These are phyloP conservation scores for Candida morakotiae DNA, from an alignment of 805 yeast genomes.

Conservation along the genomic window DNA sequence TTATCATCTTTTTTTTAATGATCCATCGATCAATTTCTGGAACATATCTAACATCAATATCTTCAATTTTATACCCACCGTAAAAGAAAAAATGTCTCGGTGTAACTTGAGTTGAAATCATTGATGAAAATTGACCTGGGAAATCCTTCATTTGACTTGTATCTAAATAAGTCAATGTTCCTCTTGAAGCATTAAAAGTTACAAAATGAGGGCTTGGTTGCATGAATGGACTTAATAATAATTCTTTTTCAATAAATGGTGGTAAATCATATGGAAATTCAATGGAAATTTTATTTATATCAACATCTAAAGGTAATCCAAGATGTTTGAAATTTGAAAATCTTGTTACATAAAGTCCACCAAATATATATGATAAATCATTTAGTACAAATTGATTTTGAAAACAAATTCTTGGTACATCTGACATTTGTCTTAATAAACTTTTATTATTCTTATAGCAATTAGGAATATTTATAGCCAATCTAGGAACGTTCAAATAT, in stretches of 20 bases:
- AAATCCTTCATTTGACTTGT: constrained; percentile 12
- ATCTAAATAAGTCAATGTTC: constrained; percentile 26
- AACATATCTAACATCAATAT: constrained; percentile 19
- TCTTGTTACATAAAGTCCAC: constrained; percentile 26
- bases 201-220: constrained; percentile 30
- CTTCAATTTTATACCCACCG: constrained; percentile 59
- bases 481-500: constrained; percentile 21
- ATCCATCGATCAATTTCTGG: constrained; percentile 29
- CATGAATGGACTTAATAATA: constrained; percentile 38
- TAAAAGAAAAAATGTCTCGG: constrained; percentile 55
- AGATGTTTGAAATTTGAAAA: constrained; percentile 16
- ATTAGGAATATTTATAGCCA: constrained; percentile 19
- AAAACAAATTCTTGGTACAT: constrained; percentile 23
- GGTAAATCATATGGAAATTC: constrained; percentile 36
- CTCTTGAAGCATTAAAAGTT: constrained; percentile 27
- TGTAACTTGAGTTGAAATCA: constrained; percentile 47
- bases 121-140: constrained; percentile 52
- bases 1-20: constrained; percentile 37
- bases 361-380: constrained; percentile 32
- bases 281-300: constrained; percentile 28
- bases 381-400: constrained; percentile 30
- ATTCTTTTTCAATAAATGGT: constrained; percentile 33
- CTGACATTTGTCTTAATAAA: constrained; percentile 9
- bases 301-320: constrained; percentile 31
- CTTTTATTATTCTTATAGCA: constrained; percentile 7